Evolutionary conservation across 2,329 filamentous ascomycete species (phyloP).

Genomic region (Lasiodiplodia theobromae): DNA sequence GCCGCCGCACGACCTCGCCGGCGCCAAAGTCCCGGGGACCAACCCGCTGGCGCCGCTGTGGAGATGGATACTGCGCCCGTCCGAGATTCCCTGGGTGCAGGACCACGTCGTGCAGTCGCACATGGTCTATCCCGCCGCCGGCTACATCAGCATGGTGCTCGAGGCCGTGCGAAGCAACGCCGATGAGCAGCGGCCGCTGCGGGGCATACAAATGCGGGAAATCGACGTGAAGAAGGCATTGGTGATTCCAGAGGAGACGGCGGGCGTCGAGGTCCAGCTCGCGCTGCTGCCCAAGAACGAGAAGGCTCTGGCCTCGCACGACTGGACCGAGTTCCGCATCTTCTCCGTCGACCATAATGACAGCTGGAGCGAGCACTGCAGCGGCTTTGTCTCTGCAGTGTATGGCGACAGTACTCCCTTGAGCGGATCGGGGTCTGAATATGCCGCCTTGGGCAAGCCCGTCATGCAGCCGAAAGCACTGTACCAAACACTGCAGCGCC

Average conservation of each 20-base stretch:
- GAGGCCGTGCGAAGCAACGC: constrained; percentile 33
- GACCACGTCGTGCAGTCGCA: constrained; percentile 37
- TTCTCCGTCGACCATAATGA: constrained; percentile 3
- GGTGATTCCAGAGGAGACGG: background rate
- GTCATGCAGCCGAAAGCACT: background rate
- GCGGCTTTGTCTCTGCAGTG: background rate
- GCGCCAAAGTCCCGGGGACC: constrained; percentile 38
- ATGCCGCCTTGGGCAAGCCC: too few species aligned
- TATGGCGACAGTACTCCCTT: too few species aligned
- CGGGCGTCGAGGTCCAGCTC: constrained; percentile 8
- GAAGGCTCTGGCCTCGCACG: background rate
- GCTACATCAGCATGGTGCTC: constrained; percentile 41
- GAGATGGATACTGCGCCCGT: constrained; percentile 34
- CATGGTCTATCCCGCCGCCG: constrained; percentile 41
- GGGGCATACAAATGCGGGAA: constrained; percentile 1
- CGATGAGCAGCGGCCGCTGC: constrained; percentile 2
- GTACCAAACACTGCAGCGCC: background rate
- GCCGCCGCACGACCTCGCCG: constrained; percentile 34
- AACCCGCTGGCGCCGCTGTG: constrained; percentile 31
- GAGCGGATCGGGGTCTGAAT: too few species aligned
- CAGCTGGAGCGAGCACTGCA: constrained; percentile 14
- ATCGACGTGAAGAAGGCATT: background rate
- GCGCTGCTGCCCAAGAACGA: background rate
- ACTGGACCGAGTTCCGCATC: constrained; percentile 23
- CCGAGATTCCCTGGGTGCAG: constrained; percentile 36